These are phyloP conservation scores for Themeda triandra DNA, from an alignment of 176 grass and related monocot species.

Conservation along the genomic window DNA sequence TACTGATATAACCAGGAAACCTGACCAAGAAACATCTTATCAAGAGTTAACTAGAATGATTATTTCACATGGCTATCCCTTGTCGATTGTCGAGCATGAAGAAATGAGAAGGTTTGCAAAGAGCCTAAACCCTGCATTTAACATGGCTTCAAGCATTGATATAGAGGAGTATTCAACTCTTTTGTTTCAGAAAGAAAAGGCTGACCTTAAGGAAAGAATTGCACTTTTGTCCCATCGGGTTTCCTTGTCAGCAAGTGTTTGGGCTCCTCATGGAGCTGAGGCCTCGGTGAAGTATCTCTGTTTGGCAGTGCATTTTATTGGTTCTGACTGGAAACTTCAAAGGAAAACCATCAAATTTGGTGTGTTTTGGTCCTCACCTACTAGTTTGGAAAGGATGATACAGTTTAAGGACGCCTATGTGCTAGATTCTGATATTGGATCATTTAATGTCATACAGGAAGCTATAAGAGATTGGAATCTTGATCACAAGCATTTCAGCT, in stretches of 20 bases:
- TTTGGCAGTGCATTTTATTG: constrained; percentile 46
- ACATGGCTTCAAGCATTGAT: constrained; percentile 48
- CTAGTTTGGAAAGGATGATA: constrained; percentile 49
- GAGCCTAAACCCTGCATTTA: constrained; percentile 48
- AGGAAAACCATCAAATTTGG: constrained; percentile 58
- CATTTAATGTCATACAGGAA: constrained; percentile 46
- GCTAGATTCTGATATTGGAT: constrained; percentile 34
- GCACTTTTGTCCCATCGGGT: constrained; percentile 23
- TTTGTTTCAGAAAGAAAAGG: constrained; percentile 53
- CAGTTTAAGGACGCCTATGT: constrained; percentile 36
- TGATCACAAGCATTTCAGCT: constrained; percentile 45
- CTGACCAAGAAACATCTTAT: constrained; percentile 46
- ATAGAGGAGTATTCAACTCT: constrained; percentile 50
- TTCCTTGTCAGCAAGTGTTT: constrained; percentile 54
- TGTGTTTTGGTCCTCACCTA: constrained; percentile 33
- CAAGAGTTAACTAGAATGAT: constrained; percentile 46
- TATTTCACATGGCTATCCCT: constrained; percentile 49
- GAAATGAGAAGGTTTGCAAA: constrained; percentile 56
- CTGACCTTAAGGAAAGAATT: constrained; percentile 56
- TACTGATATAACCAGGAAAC: constrained; percentile 27
- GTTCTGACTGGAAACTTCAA: constrained; percentile 49
- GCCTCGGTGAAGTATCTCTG: constrained; percentile 42
- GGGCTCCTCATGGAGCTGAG: constrained; percentile 35
- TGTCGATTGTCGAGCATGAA: constrained; percentile 51
- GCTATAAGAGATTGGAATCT: constrained; percentile 62